Evolutionary conservation across 352 stramenopile species (phyloP), one percentile per base, ranked within the genome.

Genomic region (Phytophthora pini): DNA sequence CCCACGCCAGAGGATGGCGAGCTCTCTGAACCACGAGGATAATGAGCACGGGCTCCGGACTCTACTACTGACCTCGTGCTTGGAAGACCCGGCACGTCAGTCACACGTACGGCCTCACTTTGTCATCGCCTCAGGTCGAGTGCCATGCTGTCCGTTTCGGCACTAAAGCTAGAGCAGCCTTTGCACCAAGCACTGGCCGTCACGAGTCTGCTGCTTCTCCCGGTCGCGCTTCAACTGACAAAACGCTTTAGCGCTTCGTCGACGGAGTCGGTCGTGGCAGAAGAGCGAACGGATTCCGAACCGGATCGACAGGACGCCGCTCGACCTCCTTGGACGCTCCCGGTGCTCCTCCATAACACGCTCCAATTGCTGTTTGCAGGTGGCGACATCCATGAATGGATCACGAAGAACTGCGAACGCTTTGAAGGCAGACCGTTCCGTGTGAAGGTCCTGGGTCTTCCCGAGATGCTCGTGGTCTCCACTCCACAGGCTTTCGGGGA

Each of bases 401-500:
- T 68, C 15, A 51, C 52, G 0, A 44, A 38, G 11, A 61, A 57
- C n/a, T 68, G 59, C 11, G 11, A 57, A 29, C 36, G 17, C 1
- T 52, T 60, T 49, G 39, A 61, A 36, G 75, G 79, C 31, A 78
- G 75, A 41, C 71, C 76, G 7, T 87, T 76, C 64, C 48, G 64
- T 7, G 52, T 88, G 1, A 67, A 78, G 12, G 50, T 59, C 13
- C 38, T 87, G 20, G 76, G 81, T 0, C 41, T 68, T 1, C 73
- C 70, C 3, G 40, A 68, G 11, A 71, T 72, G 29, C 32, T 68
- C 1, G 39, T 75, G 1, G 32, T 75, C n/a, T 64, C 45, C 12
- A 75, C 65, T 5, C 59, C 69, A 2, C 17, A 71, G 6, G 65
- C 65, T 1, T 65, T 82, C 17, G 77, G 87, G 55, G 76, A 87